A percentile compares a stretch with the other conserved stretches of the same genome.
Conservation (phyloP, 257 asterid species). For the Striga asiatica region DNA sequence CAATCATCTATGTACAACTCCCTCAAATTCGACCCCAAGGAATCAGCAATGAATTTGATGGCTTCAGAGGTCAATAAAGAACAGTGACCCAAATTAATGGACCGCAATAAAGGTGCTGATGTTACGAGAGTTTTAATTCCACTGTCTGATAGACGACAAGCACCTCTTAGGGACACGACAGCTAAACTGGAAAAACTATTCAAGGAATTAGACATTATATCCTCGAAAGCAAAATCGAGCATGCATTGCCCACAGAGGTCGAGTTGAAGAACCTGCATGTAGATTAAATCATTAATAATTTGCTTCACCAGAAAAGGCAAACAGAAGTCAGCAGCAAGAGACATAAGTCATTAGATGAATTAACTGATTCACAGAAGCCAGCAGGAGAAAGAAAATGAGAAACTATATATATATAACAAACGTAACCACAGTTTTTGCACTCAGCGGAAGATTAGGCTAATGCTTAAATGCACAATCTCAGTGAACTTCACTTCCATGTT, state of each 20-base stretch:
- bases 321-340: background rate
- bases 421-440: background rate
- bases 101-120: slow-evolving; percentile 52
- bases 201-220: slow-evolving; percentile 22
- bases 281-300: slow-evolving; percentile 9
- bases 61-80: slow-evolving; percentile 47
- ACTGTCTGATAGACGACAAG: slow-evolving; percentile 57
- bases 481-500: too few relatives aligned
- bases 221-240: slow-evolving; percentile 37
- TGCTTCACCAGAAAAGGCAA: background rate
- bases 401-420: background rate
- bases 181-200: slow-evolving; percentile 37
- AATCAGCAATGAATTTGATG: slow-evolving; percentile 36
- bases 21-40: slow-evolving; percentile 53
- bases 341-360: background rate
- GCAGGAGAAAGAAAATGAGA: background rate
- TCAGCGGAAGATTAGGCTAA: too few relatives aligned
- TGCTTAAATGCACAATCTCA: too few relatives aligned
- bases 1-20: slow-evolving; percentile 70
- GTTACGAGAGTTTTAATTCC: slow-evolving; percentile 42
- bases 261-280: slow-evolving; percentile 77
- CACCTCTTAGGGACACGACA: slow-evolving; percentile 76
- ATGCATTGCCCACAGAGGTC: slow-evolving; percentile 69
- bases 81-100: slow-evolving; percentile 72
- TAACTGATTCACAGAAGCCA: background rate